These are phyloP conservation scores for Acaromyces ingoldii DNA, from an alignment of 1,284 basidiomycete genomes.

Conservation along the genomic window DNA sequence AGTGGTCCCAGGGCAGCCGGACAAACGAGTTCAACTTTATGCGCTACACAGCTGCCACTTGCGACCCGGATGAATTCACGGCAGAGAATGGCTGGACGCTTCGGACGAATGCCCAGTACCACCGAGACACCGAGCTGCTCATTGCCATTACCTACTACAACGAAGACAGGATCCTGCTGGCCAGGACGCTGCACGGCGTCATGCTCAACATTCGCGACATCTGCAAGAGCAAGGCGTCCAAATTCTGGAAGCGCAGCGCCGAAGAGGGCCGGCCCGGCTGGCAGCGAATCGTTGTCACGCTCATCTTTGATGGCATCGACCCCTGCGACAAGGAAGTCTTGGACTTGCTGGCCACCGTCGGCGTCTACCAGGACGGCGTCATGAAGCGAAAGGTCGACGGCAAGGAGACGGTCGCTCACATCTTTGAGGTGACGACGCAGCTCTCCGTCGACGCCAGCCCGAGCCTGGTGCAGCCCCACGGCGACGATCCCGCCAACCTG, in stretches of 20 bases:
- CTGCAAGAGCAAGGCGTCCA: slow-evolving; percentile 88
- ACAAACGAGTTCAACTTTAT: slow-evolving; percentile 80
- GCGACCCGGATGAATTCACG: slow-evolving; percentile 86
- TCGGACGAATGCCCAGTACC: slow-evolving; percentile 72
- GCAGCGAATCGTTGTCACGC: slow-evolving; percentile 81
- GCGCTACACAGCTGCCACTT: slow-evolving; percentile 72
- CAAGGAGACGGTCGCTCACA: slow-evolving; percentile 76
- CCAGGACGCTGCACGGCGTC: slow-evolving; percentile 76
- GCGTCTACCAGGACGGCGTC: slow-evolving; percentile 63
- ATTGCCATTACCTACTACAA: slow-evolving; percentile 67
- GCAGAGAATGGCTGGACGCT: slow-evolving; percentile 68
- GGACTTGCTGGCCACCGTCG: slow-evolving; percentile 52
- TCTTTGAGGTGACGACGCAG: slow-evolving; percentile 67
- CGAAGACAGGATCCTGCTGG: slow-evolving; percentile 82
- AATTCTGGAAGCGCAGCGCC: slow-evolving; percentile 65
- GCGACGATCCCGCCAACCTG: slow-evolving; percentile 72
- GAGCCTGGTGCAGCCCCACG: slow-evolving; percentile 80
- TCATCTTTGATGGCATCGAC: slow-evolving; percentile 88
- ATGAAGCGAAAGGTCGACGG: slow-evolving; percentile 89
- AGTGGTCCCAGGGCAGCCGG: slow-evolving; percentile 57
- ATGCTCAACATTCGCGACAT: slow-evolving; percentile 99
- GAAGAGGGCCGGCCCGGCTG: slow-evolving; percentile 67
- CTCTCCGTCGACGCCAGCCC: slow-evolving; percentile 75
- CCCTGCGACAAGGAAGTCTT: slow-evolving; percentile 76
- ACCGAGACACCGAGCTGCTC: slow-evolving; percentile 83